phyloP scores from a whole-genome alignment of 2,329 filamentous ascomycete genomes.

The Trichoderma lentiforme region DNA sequence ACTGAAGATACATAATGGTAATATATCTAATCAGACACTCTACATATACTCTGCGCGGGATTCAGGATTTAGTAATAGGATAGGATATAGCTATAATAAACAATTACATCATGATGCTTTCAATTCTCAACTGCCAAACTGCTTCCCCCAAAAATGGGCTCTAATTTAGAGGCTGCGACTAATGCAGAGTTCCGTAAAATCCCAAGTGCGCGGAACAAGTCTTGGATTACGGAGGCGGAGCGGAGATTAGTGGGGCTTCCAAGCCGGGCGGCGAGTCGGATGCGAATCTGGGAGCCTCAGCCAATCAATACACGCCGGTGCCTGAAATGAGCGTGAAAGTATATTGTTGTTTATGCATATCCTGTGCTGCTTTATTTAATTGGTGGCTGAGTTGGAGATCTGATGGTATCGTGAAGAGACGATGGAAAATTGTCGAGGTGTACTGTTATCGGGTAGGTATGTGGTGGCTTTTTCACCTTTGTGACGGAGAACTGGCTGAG shows the following conservation, averaged over 20 bases:
- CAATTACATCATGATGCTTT: background rate
- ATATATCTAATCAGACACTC: background rate
- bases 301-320: background rate
- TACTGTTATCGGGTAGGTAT: background rate
- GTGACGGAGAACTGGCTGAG: background rate
- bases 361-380: background rate
- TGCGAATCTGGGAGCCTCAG: background rate
- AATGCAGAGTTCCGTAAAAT: background rate
- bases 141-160: background rate
- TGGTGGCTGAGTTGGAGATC: background rate
- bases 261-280: background rate
- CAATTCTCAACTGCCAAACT: background rate
- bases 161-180: background rate
- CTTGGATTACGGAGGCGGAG: background rate
- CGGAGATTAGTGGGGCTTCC: conserved; percentile 7
- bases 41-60: background rate
- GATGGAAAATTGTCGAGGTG: too few relatives aligned
- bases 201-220: background rate
- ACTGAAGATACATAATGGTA: background rate
- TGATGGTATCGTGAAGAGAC: background rate
- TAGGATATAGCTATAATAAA: background rate
- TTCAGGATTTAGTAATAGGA: background rate
- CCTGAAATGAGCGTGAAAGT: background rate
- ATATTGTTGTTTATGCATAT: background rate
- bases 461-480: background rate